phyloP scores from a whole-genome alignment of 306 rosid species.

The Malus orientalis region DNA sequence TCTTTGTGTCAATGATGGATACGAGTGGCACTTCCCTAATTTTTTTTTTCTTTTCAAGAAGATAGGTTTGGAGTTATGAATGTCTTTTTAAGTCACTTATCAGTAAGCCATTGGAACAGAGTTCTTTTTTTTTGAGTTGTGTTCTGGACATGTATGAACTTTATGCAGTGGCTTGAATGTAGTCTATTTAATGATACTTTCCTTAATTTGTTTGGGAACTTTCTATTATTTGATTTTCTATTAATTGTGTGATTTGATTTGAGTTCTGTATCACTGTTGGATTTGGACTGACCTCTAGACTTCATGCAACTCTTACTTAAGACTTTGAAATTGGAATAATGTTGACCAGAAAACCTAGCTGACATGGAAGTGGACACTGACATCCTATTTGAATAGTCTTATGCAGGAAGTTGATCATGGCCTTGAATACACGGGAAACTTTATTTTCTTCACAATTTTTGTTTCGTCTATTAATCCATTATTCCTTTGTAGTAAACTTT shows the following conservation, averaged over 20 bases:
- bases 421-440: neutral
- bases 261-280: neutral
- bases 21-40: too few relatives aligned
- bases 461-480: neutral
- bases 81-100: too few relatives aligned
- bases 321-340: neutral
- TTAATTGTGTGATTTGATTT: neutral
- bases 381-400: neutral
- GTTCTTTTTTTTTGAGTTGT: too few relatives aligned
- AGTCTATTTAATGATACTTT: neutral
- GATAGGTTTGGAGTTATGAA: too few relatives aligned
- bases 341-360: neutral
- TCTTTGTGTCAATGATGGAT: too few relatives aligned
- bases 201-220: neutral
- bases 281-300: neutral
- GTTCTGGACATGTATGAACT: too few relatives aligned
- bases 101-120: too few relatives aligned
- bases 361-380: neutral
- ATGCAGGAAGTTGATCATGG: neutral
- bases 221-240: neutral
- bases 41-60: too few relatives aligned
- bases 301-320: neutral
- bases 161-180: neutral
- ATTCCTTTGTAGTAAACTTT: neutral
- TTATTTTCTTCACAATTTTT: neutral